Evolutionary conservation across 2,329 filamentous ascomycete species (phyloP).

Genomic region (Paracoccidioides brasiliensis): DNA sequence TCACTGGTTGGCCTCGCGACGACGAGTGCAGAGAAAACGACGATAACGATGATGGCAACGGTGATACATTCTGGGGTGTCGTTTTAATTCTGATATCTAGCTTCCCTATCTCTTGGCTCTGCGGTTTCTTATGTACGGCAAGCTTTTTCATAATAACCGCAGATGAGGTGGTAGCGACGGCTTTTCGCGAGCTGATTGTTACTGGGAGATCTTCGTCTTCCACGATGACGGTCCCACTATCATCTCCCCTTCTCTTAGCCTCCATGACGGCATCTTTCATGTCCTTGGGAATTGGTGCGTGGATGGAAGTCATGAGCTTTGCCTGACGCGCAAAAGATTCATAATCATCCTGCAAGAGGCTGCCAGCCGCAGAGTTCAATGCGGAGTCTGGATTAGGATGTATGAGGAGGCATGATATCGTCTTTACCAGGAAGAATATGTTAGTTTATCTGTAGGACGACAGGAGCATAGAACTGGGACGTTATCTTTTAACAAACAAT

Average conservation of each 20-base stretch:
- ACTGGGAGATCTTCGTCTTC: conserved; percentile 14
- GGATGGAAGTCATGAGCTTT: conserved; percentile 48
- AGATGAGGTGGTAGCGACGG: conserved; percentile 10
- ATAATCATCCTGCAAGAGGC: conserved; percentile 47
- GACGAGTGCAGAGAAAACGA: neutral
- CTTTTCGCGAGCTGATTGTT: neutral
- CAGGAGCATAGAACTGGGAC: neutral
- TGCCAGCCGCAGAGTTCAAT: conserved; percentile 48
- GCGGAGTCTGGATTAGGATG: conserved; percentile 53
- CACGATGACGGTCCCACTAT: conserved; percentile 20
- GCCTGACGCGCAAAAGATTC: conserved; percentile 44
- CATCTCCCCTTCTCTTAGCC: conserved; percentile 44
- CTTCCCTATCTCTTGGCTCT: conserved; percentile 6
- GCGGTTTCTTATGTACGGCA: conserved; percentile 3
- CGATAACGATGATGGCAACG: neutral
- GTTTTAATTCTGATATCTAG: conserved; percentile 8
- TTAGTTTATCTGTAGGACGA: neutral
- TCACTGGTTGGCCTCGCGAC: conserved; percentile 9
- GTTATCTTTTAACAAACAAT: neutral
- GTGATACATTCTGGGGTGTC: neutral
- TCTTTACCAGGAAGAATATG: conserved; percentile 19
- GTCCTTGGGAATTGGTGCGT: conserved; percentile 40
- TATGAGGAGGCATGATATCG: conserved; percentile 50
- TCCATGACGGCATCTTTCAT: conserved; percentile 35
- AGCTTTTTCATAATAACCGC: conserved; percentile 23